A percentile compares a stretch with the other conserved stretches of the same genome.
These are phyloP conservation scores for Limnanthes douglasii DNA, from an alignment of 345 rosid species.

Conservation along the genomic window DNA sequence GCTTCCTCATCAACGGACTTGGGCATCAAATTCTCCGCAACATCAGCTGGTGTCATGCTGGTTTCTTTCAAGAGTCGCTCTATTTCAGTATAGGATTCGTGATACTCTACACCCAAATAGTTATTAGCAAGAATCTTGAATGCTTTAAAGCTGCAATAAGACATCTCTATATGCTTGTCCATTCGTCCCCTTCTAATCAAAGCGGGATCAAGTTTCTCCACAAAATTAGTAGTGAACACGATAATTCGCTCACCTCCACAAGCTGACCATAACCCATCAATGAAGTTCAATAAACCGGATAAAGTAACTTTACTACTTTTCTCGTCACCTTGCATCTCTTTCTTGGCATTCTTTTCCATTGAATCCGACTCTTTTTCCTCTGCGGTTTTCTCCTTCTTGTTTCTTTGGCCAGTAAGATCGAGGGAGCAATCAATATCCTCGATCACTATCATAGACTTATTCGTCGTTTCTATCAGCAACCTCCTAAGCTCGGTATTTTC, in stretches of 20 bases:
- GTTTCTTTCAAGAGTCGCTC: conserved; percentile 7
- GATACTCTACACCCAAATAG: conserved; percentile 11
- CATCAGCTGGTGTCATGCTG: conserved; percentile 16
- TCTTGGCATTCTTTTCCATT: neutral
- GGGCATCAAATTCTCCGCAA: conserved; percentile 16
- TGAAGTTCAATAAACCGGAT: conserved; percentile 15
- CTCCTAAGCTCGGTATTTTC: conserved; percentile 11
- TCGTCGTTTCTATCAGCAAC: conserved; percentile 8
- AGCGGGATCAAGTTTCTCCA: conserved; percentile 18
- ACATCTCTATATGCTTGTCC: conserved; percentile 15
- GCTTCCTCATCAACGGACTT: conserved; percentile 6
- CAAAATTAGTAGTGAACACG: conserved; percentile 14
- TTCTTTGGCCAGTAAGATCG: conserved; percentile 11
- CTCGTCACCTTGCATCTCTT: neutral
- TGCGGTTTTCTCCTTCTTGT: no score
- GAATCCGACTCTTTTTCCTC: conserved; percentile 1
- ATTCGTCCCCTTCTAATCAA: conserved; percentile 17
- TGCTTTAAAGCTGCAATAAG: conserved; percentile 17
- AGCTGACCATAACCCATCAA: conserved; percentile 23
- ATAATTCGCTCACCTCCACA: conserved; percentile 14
- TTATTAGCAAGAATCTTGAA: conserved; percentile 14
- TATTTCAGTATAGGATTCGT: conserved; percentile 2
- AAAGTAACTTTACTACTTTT: conserved; percentile 10
- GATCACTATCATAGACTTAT: conserved; percentile 15
- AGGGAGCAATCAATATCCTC: conserved; percentile 18